Percentiles rank a stretch among this genome's conserved stretches.
phyloP scores from a whole-genome alignment of 106 monocot genomes.

The Gastrodia elata region DNA sequence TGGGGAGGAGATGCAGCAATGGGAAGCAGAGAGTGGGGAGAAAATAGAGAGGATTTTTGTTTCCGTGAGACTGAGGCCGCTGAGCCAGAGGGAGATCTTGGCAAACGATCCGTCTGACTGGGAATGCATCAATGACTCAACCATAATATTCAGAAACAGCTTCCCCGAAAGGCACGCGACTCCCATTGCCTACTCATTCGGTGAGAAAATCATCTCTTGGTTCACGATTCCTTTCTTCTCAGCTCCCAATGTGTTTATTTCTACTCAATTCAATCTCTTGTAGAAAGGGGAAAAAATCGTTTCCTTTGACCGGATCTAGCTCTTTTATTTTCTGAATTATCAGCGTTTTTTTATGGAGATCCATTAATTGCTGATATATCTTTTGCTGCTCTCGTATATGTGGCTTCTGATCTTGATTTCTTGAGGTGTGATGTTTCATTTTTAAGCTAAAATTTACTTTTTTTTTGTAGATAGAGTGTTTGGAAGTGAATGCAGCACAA shows the following conservation, averaged over 20 bases:
- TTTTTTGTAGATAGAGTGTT: conserved; percentile 76
- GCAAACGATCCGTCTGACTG: conserved; percentile 64
- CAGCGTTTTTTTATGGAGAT: background rate
- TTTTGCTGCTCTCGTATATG: background rate
- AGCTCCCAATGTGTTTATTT: background rate
- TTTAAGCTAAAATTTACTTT: background rate
- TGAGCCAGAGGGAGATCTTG: conserved; percentile 59
- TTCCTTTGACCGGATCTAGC: background rate
- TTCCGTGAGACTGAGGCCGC: conserved; percentile 85
- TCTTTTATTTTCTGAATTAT: background rate
- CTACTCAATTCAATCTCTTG: background rate
- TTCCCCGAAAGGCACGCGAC: conserved; percentile 49
- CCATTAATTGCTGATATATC: background rate
- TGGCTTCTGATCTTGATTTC: background rate
- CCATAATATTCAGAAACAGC: conserved; percentile 60
- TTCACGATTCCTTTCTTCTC: background rate
- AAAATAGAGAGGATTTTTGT: conserved; percentile 80
- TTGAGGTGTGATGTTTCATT: no score
- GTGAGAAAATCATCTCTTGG: conserved; percentile 24
- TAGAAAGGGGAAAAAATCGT: background rate
- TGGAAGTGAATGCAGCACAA: conserved; percentile 44
- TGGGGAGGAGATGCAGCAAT: conserved; percentile 44
- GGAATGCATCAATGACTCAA: conserved; percentile 84
- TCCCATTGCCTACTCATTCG: conserved; percentile 77
- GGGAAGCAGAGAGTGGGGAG: conserved; percentile 32